These are phyloP conservation scores for Warburgia ugandensis DNA, from an alignment of 164 flowering plant species.

Conservation along the genomic window DNA sequence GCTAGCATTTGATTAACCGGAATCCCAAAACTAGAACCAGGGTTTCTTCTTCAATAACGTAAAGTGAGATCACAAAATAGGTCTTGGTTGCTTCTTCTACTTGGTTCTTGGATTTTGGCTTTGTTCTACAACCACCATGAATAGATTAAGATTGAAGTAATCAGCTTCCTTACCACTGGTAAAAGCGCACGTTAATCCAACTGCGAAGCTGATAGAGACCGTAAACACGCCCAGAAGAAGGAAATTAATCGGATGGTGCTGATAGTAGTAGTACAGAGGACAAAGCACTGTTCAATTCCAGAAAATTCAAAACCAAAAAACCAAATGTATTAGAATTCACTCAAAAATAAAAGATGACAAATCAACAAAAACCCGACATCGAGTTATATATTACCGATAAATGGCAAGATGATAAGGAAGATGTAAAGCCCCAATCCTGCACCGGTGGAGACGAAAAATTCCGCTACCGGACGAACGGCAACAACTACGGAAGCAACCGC, in stretches of 20 bases:
- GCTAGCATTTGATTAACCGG: neutral
- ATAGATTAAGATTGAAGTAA: neutral
- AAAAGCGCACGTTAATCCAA: conserved; percentile 64
- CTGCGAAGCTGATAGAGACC: conserved; percentile 29
- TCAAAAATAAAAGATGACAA: neutral
- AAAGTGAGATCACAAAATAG: no score
- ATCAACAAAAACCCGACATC: neutral
- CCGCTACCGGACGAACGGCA: conserved; percentile 8
- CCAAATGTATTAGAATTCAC: neutral
- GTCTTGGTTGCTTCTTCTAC: no score
- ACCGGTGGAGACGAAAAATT: conserved; percentile 7
- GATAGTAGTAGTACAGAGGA: conserved; percentile 35
- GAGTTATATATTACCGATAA: conserved; percentile 30
- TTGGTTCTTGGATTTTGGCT: neutral
- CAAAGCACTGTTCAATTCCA: conserved; percentile 33
- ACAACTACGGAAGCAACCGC: conserved; percentile 51
- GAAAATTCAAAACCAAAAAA: neutral
- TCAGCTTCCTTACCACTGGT: conserved; percentile 34
- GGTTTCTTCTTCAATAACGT: neutral
- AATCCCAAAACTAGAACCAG: neutral
- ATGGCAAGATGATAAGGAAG: conserved; percentile 10
- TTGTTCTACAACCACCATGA: neutral
- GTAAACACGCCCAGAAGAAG: conserved; percentile 62
- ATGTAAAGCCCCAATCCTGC: conserved; percentile 10
- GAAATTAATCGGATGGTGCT: conserved; percentile 54